A percentile compares a stretch with the other conserved stretches of the same genome.
Evolutionary conservation across 2,329 filamentous ascomycete species (phyloP).

Genomic region (Aspergillus ustus): DNA sequence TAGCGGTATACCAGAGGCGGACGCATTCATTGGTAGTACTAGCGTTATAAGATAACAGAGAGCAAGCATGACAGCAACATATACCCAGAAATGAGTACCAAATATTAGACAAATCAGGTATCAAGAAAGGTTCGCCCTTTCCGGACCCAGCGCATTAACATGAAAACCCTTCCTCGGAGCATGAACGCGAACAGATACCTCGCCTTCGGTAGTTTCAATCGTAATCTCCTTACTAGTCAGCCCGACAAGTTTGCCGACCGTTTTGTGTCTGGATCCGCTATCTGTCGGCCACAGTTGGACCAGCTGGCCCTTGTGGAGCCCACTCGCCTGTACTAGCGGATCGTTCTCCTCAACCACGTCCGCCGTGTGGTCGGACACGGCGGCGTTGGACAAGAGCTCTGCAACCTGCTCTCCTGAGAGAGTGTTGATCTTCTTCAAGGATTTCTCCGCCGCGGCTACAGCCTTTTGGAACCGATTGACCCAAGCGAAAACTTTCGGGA

Average conservation of each 20-base stretch:
- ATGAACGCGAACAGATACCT: slow-evolving; percentile 12
- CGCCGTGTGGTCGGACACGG: background rate
- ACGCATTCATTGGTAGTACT: too few relatives aligned
- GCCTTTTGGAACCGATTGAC: slow-evolving; percentile 1
- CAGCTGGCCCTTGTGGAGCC: slow-evolving; percentile 3
- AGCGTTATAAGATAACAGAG: too few relatives aligned
- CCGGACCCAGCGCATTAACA: background rate
- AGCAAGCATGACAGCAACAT: too few relatives aligned
- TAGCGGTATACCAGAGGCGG: too few relatives aligned
- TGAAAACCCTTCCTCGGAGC: slow-evolving; percentile 9
- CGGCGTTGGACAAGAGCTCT: background rate
- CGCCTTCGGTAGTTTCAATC: slow-evolving; percentile 9
- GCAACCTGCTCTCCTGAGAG: slow-evolving; percentile 6
- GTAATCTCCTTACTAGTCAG: slow-evolving; percentile 9
- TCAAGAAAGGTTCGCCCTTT: background rate
- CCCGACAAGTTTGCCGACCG: background rate
- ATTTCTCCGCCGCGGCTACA: background rate
- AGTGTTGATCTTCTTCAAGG: background rate
- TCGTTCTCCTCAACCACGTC: background rate
- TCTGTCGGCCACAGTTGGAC: slow-evolving; percentile 11
- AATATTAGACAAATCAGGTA: background rate
- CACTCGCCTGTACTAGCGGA: background rate
- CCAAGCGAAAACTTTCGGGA: slow-evolving; percentile 9
- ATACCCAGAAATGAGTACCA: too few relatives aligned
- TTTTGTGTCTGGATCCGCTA: slow-evolving; percentile 2